Conservation (phyloP, 1,284 basidiomycete species). For the Xanthoconium separans region DNA sequence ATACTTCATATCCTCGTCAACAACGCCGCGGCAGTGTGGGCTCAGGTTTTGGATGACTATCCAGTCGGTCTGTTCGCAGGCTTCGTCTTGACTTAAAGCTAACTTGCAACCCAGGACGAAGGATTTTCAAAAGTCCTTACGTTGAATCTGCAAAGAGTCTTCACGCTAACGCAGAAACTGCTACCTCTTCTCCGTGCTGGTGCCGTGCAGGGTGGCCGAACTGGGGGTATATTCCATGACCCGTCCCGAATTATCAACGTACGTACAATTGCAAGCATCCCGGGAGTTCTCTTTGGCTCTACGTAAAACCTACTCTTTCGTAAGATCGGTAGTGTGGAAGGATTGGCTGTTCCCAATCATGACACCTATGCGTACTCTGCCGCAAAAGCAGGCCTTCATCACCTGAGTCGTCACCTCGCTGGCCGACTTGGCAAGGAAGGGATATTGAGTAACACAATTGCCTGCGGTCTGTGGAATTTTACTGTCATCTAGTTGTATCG, state of each 20-base stretch:
- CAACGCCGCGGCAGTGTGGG: conserved; percentile 71
- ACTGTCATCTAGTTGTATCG: background rate
- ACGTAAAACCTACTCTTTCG: background rate
- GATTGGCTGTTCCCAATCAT: conserved; percentile 48
- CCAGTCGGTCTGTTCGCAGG: conserved; percentile 45
- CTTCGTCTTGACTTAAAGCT: conserved; percentile 4
- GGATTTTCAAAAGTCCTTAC: conserved; percentile 62
- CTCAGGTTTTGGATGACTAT: conserved; percentile 54
- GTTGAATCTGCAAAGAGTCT: conserved; percentile 68
- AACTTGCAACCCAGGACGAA: conserved; percentile 41
- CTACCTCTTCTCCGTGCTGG: conserved; percentile 59
- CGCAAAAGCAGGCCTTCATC: conserved; percentile 63
- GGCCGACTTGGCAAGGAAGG: conserved; percentile 58
- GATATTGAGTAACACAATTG: conserved; percentile 69
- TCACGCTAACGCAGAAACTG: conserved; percentile 67
- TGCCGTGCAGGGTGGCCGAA: conserved; percentile 44
- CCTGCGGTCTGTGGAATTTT: conserved; percentile 48
- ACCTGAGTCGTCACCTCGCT: conserved; percentile 63
- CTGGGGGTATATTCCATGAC: conserved; percentile 40
- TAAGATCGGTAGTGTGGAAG: conserved; percentile 68
- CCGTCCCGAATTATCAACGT: conserved; percentile 67
- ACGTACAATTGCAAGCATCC: conserved; percentile 19
- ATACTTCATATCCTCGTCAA: conserved; percentile 64
- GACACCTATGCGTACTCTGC: conserved; percentile 73
- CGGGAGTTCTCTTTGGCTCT: background rate